Percentiles rank a stretch among this genome's conserved stretches.
Evolutionary conservation across 2,329 filamentous ascomycete species (phyloP).

Genomic region (Nectriaceae sp.): DNA sequence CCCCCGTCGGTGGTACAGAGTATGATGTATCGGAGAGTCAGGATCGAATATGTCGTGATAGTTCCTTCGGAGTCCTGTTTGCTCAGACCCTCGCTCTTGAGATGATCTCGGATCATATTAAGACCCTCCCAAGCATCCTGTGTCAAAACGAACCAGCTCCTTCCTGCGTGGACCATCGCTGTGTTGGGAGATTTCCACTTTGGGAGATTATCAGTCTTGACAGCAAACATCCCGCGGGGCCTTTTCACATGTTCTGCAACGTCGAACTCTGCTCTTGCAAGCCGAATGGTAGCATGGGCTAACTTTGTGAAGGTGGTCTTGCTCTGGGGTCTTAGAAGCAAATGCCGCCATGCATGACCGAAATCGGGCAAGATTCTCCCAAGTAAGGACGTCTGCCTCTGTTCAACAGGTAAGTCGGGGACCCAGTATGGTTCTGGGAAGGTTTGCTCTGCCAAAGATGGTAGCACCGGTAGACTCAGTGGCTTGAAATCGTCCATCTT

Average conservation of each 20-base stretch:
- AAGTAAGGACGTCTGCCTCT: conserved; percentile 10
- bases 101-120: conserved; percentile 16
- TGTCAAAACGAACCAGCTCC: conserved; percentile 19
- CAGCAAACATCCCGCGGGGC: conserved; percentile 15
- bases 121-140: conserved; percentile 12
- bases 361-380: conserved; percentile 18
- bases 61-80: too few species aligned
- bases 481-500: conserved; percentile 4
- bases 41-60: not conserved
- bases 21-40: not conserved
- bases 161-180: conserved; percentile 10
- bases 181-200: conserved; percentile 13
- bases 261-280: conserved; percentile 16
- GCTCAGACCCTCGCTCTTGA: too few species aligned
- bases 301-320: conserved; percentile 16
- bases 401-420: conserved; percentile 3
- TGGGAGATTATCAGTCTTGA: conserved; percentile 13
- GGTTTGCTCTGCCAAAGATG: not conserved
- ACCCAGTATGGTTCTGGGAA: conserved; percentile 16
- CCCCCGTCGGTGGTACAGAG: not conserved
- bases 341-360: conserved; percentile 20
- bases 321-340: conserved; percentile 17
- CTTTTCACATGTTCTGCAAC: conserved; percentile 12
- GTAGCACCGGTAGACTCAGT: not conserved
- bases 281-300: conserved; percentile 17